phyloP scores from a whole-genome alignment of 306 rosid genomes.

The Castanea sativa region DNA sequence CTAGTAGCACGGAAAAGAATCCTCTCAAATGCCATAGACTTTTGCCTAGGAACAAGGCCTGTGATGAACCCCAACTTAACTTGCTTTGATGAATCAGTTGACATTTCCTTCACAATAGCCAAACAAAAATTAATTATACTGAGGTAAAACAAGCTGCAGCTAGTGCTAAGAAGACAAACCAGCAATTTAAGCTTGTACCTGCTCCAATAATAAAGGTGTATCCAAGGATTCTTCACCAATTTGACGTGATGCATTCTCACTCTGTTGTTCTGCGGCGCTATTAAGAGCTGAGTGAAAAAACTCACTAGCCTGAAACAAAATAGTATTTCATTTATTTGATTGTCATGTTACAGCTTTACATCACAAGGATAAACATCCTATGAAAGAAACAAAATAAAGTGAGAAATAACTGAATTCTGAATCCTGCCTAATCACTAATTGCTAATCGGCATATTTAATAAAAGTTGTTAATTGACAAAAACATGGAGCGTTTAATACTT shows the following conservation, averaged over 20 bases:
- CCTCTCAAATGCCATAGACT: constrained; percentile 62
- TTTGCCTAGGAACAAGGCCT: constrained; percentile 56
- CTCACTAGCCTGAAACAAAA: constrained; percentile 67
- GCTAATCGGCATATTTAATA: neutral
- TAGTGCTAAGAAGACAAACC: constrained; percentile 10
- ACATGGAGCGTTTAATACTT: neutral
- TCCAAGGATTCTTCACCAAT: constrained; percentile 62
- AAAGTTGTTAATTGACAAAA: neutral
- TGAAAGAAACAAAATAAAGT: neutral
- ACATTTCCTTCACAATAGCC: constrained; percentile 54
- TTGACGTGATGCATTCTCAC: constrained; percentile 53
- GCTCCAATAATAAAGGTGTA: constrained; percentile 63
- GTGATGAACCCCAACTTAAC: constrained; percentile 54
- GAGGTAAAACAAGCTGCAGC: constrained; percentile 2
- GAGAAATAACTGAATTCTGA: neutral
- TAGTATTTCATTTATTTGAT: constrained; percentile 7
- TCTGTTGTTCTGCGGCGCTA: constrained; percentile 60
- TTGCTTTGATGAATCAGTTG: constrained; percentile 59
- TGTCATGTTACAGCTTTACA: constrained; percentile 8
- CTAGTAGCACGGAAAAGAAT: constrained; percentile 63
- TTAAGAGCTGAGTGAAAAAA: constrained; percentile 67
- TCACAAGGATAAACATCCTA: constrained; percentile 17
- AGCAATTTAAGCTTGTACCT: constrained; percentile 42
- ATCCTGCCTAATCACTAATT: neutral
- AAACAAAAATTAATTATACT: constrained; percentile 19